Evolutionary conservation across 345 rosid species (phyloP), one percentile per base, ranked within the genome.

Genomic region (Mallotus nudiflorus): DNA sequence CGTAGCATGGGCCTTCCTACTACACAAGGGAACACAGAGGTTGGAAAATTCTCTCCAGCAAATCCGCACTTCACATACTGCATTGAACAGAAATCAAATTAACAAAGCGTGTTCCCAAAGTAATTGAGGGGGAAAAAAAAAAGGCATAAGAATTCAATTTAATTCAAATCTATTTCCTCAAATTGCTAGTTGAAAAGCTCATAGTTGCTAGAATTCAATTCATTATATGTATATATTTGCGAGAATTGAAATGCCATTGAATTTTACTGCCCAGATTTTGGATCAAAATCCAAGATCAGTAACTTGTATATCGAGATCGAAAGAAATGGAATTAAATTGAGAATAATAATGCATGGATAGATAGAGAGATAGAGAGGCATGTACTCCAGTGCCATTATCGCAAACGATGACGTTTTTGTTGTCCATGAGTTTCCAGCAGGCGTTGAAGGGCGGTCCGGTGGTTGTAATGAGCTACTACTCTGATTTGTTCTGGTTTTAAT

Each of bases 41-140:
- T 89, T 18, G 97, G 99, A 59, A 95, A 95, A 78, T 92, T 92
- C 82, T 95, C 99, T 79, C 97, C 99, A 27, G 97, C 92, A 75
- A 95, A 95, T 37, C 97, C 99, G 71, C 99, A 95, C 84, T 95
- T 92, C 9, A 95, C 97, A 82, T 92, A 92, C 99, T 95, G 91
- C 82, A 84, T 66, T 20, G 64, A 50, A 66, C 33, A 62, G n/a
- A 42, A 31, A 12, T 46, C 29, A 44, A 31, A n/a, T 58, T 58
- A 69, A 14, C 28, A 42, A 5, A 25, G 37, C 6, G 7, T 31
- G 37, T 33, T n/a, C n/a, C n/a, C n/a, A n/a, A n/a, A n/a, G n/a
- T n/a, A n/a, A n/a, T n/a, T n/a, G n/a, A n/a, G n/a, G n/a, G n/a
- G n/a, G n/a, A n/a, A n/a, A n/a, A n/a, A n/a, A n/a, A n/a, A n/a